These are phyloP conservation scores for Raddia guianensis DNA, from an alignment of 176 grass and related monocot genomes.

Conservation along the genomic window DNA sequence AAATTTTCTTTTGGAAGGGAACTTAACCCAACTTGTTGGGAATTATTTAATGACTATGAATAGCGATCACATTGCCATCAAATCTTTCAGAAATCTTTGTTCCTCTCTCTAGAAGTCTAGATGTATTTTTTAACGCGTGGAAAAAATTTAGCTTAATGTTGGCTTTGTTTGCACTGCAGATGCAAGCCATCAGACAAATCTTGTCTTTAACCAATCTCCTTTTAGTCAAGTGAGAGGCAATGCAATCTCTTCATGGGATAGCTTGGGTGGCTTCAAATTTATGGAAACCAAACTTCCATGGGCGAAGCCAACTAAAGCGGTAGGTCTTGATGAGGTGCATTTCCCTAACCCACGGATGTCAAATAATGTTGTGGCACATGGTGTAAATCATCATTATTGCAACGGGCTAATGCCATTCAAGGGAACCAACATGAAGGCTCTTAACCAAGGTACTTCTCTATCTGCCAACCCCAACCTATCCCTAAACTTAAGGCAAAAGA, in stretches of 20 bases:
- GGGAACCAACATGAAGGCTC: slow-evolving; percentile 54
- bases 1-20: background rate
- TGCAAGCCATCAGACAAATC: slow-evolving; percentile 61
- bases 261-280: slow-evolving; percentile 58
- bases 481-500: background rate
- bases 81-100: background rate
- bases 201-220: slow-evolving; percentile 62
- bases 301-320: slow-evolving; percentile 50
- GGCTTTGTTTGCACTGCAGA: slow-evolving; percentile 43
- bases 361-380: slow-evolving; percentile 39
- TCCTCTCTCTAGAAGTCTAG: background rate
- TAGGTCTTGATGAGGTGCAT: slow-evolving; percentile 41
- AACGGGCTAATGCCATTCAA: slow-evolving; percentile 60
- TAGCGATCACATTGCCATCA: background rate
- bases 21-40: slow-evolving; percentile 1
- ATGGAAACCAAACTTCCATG: slow-evolving; percentile 55
- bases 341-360: slow-evolving; percentile 41
- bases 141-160: slow-evolving; percentile 36
- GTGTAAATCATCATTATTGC: slow-evolving; percentile 50
- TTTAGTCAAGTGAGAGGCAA: slow-evolving; percentile 61
- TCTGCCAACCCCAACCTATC: background rate
- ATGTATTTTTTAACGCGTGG: slow-evolving; percentile 11
- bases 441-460: slow-evolving; percentile 68
- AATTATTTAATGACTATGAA: background rate
- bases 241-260: slow-evolving; percentile 60